Base-by-base conservation (phyloP, 257 asterid species). In the Linderniella brevidens region DNA sequence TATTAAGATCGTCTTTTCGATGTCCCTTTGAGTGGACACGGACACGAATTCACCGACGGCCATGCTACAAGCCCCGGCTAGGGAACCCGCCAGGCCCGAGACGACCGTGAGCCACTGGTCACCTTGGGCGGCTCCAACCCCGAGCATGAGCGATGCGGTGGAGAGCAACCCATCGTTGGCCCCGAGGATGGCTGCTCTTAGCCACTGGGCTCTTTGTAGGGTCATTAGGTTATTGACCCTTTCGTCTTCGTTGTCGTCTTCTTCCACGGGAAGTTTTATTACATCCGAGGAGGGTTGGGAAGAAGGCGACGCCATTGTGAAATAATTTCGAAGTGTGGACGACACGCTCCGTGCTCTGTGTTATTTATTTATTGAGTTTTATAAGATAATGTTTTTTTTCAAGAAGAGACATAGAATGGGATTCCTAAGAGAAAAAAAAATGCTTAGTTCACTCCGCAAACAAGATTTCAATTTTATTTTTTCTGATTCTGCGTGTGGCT, bases 111-210 rank as follows among this genome's bases (percentile, higher is more conserved):
- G 15, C 17, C 18, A 8, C 19, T 15, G 11, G 8, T 43, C 54
- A 77, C 71, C 11, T 54, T 20, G 13, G 55, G 37, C 13, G 20
- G 14, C 49, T 19, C 48, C 40, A 12, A 77, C 37, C 0, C 93
- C 95, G 68, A 83, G 67, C 86, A 83, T 83, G 2, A 83, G 61
- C 0, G 92, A 67, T 0, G 95, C 73, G 1, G 79, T 79, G 13
- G 93, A 79, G 4, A 83, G 58, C 1, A 82, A 46, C 13, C 79
- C 83, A 15, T 75, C 83, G 17, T 75, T 75, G 15, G 79, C 79
- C 0, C 84, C 84, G 5, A 75, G 17, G 6, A 76, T 72, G 4
- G 85, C 75, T 4, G 85, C 85, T 35, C 80, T 39, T 9, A 76
- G 80, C 85, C 85, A 76, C 39, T 76, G 80, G 10, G 75, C 77